Base-by-base conservation (phyloP, 768 basidiomycete genomes). In the Kwoniella sp. region DNA sequence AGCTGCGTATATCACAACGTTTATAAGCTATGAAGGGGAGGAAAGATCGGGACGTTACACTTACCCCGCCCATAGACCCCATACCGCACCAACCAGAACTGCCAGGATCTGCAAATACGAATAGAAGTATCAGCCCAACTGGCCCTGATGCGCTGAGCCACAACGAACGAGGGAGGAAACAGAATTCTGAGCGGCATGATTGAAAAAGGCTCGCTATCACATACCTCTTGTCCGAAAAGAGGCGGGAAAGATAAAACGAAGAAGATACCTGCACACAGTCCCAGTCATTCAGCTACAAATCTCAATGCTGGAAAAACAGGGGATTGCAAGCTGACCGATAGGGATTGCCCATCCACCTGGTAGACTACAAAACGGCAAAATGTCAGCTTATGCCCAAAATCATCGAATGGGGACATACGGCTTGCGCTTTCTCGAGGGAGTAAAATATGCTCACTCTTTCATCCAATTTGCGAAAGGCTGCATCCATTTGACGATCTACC, bases 171-270 rank as follows among this genome's bases (percentile, higher is more conserved):
- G n/a, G n/a, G n/a, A n/a, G n/a, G n/a, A n/a, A n/a, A n/a, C n/a
- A n/a, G n/a, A n/a, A n/a, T n/a, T n/a, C n/a, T n/a, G n/a, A n/a
- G n/a, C n/a, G n/a, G n/a, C n/a, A n/a, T n/a, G n/a, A n/a, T n/a
- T n/a, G n/a, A n/a, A n/a, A n/a, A n/a, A n/a, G n/a, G n/a, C 49
- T 2, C 12, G 27, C 17, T 13, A 40, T 7, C 40, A 27, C 49
- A 63, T 33, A 77, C 72, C 30, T 65, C 93, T 67, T 95, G 92
- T 5, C 93, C 93, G 72, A 93, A 93, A 19, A 95, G 85, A 85
- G 91, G 91, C 61, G 91, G 91, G 76, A 93, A 92, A 0, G 90
- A 91, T 27, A 93, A 85, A 65, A 93, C 83, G 74, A 92, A 91
- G 36, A 92, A 83, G 56, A 92, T 82, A 4, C 67, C 70, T 68